Conservation (phyloP, 768 basidiomycete species). For the Pleurotus salmoneostramineus region DNA sequence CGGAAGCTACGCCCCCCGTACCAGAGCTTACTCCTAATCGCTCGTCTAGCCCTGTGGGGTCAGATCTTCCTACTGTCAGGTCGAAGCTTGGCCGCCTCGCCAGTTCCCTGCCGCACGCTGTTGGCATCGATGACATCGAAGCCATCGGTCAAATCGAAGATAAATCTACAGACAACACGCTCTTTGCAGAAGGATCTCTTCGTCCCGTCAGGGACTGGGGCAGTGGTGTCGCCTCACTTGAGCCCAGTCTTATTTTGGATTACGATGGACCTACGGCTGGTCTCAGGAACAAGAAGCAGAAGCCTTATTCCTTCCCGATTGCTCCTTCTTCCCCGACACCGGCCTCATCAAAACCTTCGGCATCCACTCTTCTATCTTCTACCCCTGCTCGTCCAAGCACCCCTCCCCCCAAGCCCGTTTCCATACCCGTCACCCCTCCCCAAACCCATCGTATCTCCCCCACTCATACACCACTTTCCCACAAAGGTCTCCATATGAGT, state of each 20-base stretch:
- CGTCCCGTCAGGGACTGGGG: conserved; percentile 43
- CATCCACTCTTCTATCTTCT: conserved; percentile 1
- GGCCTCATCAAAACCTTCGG: conserved; percentile 7
- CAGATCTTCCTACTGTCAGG: conserved; percentile 27
- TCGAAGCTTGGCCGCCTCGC: too few relatives aligned
- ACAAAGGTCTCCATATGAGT: conserved; percentile 67
- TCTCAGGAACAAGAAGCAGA: conserved; percentile 23
- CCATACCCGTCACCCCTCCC: conserved; percentile 18
- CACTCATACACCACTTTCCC: conserved; percentile 62
- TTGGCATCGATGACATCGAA: too few relatives aligned
- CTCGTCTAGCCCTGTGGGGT: conserved; percentile 60
- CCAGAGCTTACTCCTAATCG: conserved; percentile 63
- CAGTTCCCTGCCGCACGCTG: too few relatives aligned
- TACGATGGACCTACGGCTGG: conserved; percentile 14
- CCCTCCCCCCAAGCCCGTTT: conserved; percentile 12
- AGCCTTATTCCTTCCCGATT: conserved; percentile 33
- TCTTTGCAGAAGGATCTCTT: conserved; percentile 31
- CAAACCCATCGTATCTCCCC: conserved; percentile 41
- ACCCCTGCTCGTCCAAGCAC: neutral
- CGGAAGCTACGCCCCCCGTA: conserved; percentile 24
- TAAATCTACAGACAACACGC: conserved; percentile 21
- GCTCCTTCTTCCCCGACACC: conserved; percentile 42
- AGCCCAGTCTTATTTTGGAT: conserved; percentile 36
- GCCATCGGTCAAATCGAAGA: neutral
- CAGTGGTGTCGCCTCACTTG: conserved; percentile 24